Base-by-base conservation (phyloP, 2,329 filamentous ascomycete species). In the Colletotrichum godetiae region DNA sequence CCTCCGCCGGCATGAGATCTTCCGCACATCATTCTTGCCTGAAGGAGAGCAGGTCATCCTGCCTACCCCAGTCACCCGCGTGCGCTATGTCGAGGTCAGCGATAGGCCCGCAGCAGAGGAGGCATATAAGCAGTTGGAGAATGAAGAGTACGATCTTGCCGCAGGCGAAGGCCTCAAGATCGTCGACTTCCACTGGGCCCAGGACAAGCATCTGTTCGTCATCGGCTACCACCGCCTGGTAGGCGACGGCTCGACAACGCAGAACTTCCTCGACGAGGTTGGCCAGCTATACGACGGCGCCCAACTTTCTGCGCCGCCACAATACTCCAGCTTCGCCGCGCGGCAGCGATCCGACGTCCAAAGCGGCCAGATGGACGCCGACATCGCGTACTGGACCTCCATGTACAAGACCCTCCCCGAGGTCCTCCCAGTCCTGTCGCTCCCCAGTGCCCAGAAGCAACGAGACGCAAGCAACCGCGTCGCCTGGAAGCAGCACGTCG, bases 241-340 rank as follows among this genome's bases (percentile, higher is more conserved):
- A 11, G 66, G 66, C 33, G 66, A 68, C n/a, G 58, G 66, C 24
- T 61, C 57, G 13, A 68, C 58, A 12, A 68, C 66, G 6, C 31
- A 66, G 29, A 57, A 66, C 10, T 37, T 66, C 13, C n/a, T 58
- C 31, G 52, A n/a, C 11, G 62, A 66, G 22, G 29, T 57, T 42
- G 29, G 46, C 12, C 62, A 66, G 53, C 63, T 66, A 4, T 68
- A 68, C 58, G 10, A 24, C 58, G 66, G 66, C 33, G 35, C 58
- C 31, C n/a, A 8, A 6, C 58, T 68, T 12, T n/a, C 58, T 5
- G 49, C 35, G 11, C 66, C 73, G 60, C 76, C 76, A 1, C 55
- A 74, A 37, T 86, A 81, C 73, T 69, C 81, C 1, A 81, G 83
- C 22, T 86, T 83, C 62, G 77, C 84, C 0, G 49, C 71, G 8